Base-by-base conservation (phyloP, 805 yeast genomes). In the Komagataella ulmi region DNA sequence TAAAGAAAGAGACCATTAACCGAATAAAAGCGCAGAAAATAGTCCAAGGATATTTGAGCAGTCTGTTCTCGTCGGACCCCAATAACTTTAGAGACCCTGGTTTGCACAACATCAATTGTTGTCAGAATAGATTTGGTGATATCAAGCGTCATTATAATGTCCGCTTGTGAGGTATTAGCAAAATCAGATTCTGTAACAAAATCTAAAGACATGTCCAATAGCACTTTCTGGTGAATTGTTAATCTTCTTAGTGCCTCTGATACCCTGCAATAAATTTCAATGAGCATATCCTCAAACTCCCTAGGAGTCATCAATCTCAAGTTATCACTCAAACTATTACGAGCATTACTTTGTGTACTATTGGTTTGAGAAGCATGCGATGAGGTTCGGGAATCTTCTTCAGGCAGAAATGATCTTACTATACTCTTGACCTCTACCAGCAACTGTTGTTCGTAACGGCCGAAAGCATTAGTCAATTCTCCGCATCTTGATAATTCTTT, bases 161-260 rank as follows among this genome's bases (percentile, higher is more conserved):
- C 72, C 0, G 71, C 62, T 50, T 61, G 63, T 19, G 58, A 56
- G n/a, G 36, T 23, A 12, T 66, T 64, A 50, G 60, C 54, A 48
- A 63, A 53, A 49, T 62, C 65, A 6, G 57, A 58, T 10, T 57
- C 64, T 3, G 69, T 49, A 64, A 73, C 46, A 59, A 74, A 69
- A 50, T 74, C 76, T 30, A 84, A 65, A 0, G 95, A 81, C 51
- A 85, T 61, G 56, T 88, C 93, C 12, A 93, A 71, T 24, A 91
- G 65, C 3, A 87, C 58, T 63, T 88, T 89, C 61, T 89, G 95
- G 53, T 89, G 96, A 7, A 78, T 69, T 1, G 87, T 79, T 30
- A 90, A 68, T 53, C 96, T 74, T 55, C 91, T 71, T 23, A 89
- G 68, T 17, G 88, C 81, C 59, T 85, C 95, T 0, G 88, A 79